Evolutionary conservation across 108 stramenopile species (phyloP), one percentile per base, ranked within the genome.

Genomic region (Stephanodiscus minutulus): DNA sequence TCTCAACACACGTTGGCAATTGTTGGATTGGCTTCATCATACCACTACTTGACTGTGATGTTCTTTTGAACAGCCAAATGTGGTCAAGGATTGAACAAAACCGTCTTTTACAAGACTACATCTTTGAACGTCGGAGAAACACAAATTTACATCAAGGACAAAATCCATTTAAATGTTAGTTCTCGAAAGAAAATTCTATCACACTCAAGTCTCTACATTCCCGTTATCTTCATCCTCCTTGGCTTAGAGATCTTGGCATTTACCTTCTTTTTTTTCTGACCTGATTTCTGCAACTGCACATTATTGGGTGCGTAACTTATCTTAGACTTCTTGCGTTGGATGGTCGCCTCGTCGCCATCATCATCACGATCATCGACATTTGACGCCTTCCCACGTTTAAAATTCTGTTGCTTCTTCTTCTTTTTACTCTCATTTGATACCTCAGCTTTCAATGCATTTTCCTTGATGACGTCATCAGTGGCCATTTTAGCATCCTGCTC

Each of bases 221-320:
- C 76, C 21, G 64, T 76, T 20, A 74, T 44, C 66, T 87, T 85
- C 49, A 68, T 68, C 47, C 87, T 58, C 7, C 92, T 47, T 13
- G 92, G 92, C 68, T 91, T 93, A 21, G 87, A 76, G 37, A 91
- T 79, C 67, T 93, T 93, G 41, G 92, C 89, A 77, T 86, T 93
- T 3, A 63, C 61, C 59, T 71, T 82, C 58, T 88, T 74, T 35
- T 88, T 83, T 73, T 83, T 79, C 36, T 41, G 29, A 24, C 61
- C 49, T 61, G 20, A 50, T 48, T 86, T 85, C 66, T 81, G 74
- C 5, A 39, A 46, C 72, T 84, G 81, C 64, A 56, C 79, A 20
- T 60, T 41, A 24, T 13, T 15, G 68, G 61, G 68, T 54, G 68
- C 87, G 81, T 22, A 77, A 25, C 74, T 80, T 35, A 69, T 68